These are phyloP conservation scores for Suillus decipiens DNA, from an alignment of 768 basidiomycete species.

Conservation along the genomic window DNA sequence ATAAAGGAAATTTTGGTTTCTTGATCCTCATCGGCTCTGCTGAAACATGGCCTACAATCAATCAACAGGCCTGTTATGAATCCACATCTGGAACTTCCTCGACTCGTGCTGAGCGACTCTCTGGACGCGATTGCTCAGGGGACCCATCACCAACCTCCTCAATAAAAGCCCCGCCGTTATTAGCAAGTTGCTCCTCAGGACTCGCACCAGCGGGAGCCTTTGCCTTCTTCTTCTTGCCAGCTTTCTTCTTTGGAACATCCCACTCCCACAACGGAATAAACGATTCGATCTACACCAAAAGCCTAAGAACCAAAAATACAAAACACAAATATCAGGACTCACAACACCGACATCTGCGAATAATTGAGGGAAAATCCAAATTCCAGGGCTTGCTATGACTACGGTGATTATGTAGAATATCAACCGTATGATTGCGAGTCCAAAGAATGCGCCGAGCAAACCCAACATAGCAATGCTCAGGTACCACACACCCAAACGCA, in stretches of 20 bases:
- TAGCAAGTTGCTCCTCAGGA: constrained; percentile 41
- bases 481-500: constrained; percentile 96
- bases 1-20: background rate
- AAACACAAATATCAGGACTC: constrained; percentile 39
- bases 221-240: constrained; percentile 63
- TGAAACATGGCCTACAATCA: background rate
- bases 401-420: constrained; percentile 95
- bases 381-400: constrained; percentile 82
- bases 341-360: constrained; percentile 99
- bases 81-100: constrained; percentile 50
- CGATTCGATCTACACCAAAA: constrained; percentile 77
- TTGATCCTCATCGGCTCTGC: background rate
- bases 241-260: constrained; percentile 81
- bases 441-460: constrained; percentile 89
- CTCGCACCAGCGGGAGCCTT: constrained; percentile 33
- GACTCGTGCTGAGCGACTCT: constrained; percentile 41
- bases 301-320: background rate
- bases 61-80: constrained; percentile 19
- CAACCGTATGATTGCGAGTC: constrained; percentile 82
- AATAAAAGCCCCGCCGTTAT: constrained; percentile 41
- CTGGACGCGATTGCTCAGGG: constrained; percentile 33
- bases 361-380: constrained; percentile 98
- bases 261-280: constrained; percentile 98
- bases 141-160: constrained; percentile 39
- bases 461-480: constrained; percentile 86